Evolutionary conservation across 306 rosid genomes (phyloP).

Genomic region (Quercus agrifolia): DNA sequence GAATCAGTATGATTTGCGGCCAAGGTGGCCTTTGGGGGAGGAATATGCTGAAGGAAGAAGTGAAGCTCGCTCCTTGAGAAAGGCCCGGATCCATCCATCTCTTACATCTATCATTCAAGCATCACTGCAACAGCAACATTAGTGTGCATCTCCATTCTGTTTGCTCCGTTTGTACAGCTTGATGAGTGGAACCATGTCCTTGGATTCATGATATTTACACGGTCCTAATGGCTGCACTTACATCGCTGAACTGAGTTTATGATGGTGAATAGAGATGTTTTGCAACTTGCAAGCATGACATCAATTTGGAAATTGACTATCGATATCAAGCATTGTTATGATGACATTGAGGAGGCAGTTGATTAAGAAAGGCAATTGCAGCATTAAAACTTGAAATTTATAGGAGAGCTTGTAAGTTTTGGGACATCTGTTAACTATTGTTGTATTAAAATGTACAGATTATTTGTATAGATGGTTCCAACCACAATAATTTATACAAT

Average conservation of each 20-base stretch:
- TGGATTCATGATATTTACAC: background rate
- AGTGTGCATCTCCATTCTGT: conserved; percentile 22
- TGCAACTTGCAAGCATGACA: background rate
- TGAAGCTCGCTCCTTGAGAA: conserved; percentile 73
- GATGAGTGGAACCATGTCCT: background rate
- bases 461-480: too few relatives aligned
- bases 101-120: conserved; percentile 82
- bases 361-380: background rate
- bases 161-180: conserved; percentile 1
- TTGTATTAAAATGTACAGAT: too few relatives aligned
- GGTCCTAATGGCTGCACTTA: background rate
- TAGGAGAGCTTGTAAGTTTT: too few relatives aligned
- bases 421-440: too few relatives aligned
- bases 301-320: background rate
- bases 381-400: background rate
- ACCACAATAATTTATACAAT: too few relatives aligned
- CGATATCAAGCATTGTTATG: too few relatives aligned
- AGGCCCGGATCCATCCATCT: conserved; percentile 87
- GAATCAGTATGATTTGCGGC: conserved; percentile 77
- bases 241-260: conserved; percentile 4
- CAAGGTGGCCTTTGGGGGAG: conserved; percentile 95
- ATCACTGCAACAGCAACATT: conserved; percentile 47
- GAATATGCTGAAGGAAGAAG: conserved; percentile 82
- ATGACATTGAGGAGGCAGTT: background rate
- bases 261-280: background rate